Evolutionary conservation across 257 asterid genomes (phyloP), one percentile per base, ranked within the genome.

Genomic region (Capsicum rhomboideum): DNA sequence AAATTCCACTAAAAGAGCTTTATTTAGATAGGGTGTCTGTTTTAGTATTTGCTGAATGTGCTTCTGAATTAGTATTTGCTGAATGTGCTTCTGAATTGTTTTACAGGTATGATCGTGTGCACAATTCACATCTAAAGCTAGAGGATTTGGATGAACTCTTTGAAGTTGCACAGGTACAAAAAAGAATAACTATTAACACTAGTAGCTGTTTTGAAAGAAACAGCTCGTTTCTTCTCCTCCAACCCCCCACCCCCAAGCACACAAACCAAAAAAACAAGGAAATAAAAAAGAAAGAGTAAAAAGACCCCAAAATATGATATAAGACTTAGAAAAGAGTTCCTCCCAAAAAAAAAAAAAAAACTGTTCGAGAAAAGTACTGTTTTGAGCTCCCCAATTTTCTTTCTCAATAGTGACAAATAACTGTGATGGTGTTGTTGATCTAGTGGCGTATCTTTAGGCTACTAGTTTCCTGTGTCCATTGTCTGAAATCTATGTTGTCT

Each of bases 91-190:
- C 12, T 46, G 46, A 82, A 44, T 26, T 63, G 61, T 82, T 42
- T 67, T 31, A 85, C 92, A 94, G 98, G 86, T 94, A 92, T 28
- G 98, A 94, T 88, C 95, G 93, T 85, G 86, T 94, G 94, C 98
- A 96, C 88, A 96, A 94, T 87, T 95, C 95, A 46, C 98, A 94
- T 86, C 82, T 96, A 53, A 90, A 91, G 82, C 90, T 94, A 11
- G 92, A 96, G 84, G 92, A 97, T 79, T 88, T 96, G 84, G 90
- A 87, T 83, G 99, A 93, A 85, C 98, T 96, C 75, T 96, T 94
- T 86, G 88, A 88, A 87, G 94, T 96, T 85, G 99, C 98, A 82
- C 98, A 96, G 97, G 99, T 95, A 88, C 71, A 82, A 82, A 58
- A 59, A 68, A 64, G 49, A 78, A 79, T 68, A 78, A 75, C 84